These are phyloP conservation scores for Penicillium sp. DNA, from an alignment of 2,329 filamentous ascomycete genomes.

Conservation along the genomic window DNA sequence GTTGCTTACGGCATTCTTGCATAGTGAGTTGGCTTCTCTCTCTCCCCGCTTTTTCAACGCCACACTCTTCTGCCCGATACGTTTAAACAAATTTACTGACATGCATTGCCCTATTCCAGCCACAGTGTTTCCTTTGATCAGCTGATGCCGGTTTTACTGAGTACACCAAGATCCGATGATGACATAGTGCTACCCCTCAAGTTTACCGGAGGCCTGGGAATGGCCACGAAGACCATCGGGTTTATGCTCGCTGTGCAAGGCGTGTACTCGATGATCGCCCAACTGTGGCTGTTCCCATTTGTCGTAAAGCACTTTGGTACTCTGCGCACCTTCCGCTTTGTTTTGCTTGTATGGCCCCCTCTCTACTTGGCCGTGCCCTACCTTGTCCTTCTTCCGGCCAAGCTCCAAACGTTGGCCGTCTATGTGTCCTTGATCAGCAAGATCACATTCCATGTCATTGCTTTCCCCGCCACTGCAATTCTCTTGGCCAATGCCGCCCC, in stretches of 20 bases:
- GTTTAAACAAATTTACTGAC: constrained; percentile 50
- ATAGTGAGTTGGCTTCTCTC: constrained; percentile 66
- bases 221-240: constrained; percentile 80
- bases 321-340: constrained; percentile 75
- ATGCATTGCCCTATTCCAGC: constrained; percentile 48
- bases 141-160: constrained; percentile 87
- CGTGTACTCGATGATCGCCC: constrained; percentile 81
- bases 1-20: constrained; percentile 87
- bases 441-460: constrained; percentile 85
- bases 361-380: constrained; percentile 89
- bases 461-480: constrained; percentile 86
- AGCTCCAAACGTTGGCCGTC: constrained; percentile 69
- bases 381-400: constrained; percentile 74
- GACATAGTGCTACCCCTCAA: constrained; percentile 72
- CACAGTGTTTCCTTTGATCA: constrained; percentile 97
- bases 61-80: constrained; percentile 2
- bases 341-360: constrained; percentile 78
- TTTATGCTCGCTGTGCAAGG: constrained; percentile 86
- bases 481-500: constrained; percentile 85
- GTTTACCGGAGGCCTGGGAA: constrained; percentile 81
- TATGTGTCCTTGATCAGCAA: constrained; percentile 82
- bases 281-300: constrained; percentile 78
- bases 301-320: constrained; percentile 73
- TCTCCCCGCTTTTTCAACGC: neutral
- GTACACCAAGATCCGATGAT: constrained; percentile 57